phyloP scores from a whole-genome alignment of 140 eudicot genomes.

The Senecio squalidus region DNA sequence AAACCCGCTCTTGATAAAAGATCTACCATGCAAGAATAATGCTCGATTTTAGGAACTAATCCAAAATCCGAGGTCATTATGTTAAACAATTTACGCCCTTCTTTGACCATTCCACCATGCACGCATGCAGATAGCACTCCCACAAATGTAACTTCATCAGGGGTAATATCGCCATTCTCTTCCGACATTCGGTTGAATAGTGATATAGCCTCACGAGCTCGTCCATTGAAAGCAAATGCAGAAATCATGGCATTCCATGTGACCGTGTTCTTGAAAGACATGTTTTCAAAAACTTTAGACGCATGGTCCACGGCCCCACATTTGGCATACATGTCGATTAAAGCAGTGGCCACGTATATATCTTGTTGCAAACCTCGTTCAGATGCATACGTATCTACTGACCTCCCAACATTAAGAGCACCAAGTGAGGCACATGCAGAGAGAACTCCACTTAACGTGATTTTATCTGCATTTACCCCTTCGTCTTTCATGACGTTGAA shows the following conservation, averaged over 20 bases:
- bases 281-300: slow-evolving; percentile 39
- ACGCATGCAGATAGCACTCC: slow-evolving; percentile 85
- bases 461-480: slow-evolving; percentile 43
- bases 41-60: slow-evolving; percentile 72
- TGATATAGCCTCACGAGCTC: slow-evolving; percentile 55
- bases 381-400: slow-evolving; percentile 54
- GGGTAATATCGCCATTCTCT: slow-evolving; percentile 19
- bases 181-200: slow-evolving; percentile 53
- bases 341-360: slow-evolving; percentile 62
- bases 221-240: slow-evolving; percentile 69
- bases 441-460: slow-evolving; percentile 61
- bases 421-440: slow-evolving; percentile 77
- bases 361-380: slow-evolving; percentile 46
- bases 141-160: slow-evolving; percentile 67
- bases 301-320: slow-evolving; percentile 62
- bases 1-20: slow-evolving; percentile 80
- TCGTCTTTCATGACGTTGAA: slow-evolving; percentile 51
- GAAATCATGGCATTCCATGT: slow-evolving; percentile 90
- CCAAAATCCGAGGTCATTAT: slow-evolving; percentile 46
- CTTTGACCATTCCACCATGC: slow-evolving; percentile 71
- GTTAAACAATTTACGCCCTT: slow-evolving; percentile 57
- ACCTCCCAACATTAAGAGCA: slow-evolving; percentile 63
- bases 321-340: slow-evolving; percentile 82
- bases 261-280: slow-evolving; percentile 49
- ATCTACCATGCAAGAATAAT: slow-evolving; percentile 90